Conservation (phyloP, 176 grass and related monocot species). For the Lolium rigidum region DNA sequence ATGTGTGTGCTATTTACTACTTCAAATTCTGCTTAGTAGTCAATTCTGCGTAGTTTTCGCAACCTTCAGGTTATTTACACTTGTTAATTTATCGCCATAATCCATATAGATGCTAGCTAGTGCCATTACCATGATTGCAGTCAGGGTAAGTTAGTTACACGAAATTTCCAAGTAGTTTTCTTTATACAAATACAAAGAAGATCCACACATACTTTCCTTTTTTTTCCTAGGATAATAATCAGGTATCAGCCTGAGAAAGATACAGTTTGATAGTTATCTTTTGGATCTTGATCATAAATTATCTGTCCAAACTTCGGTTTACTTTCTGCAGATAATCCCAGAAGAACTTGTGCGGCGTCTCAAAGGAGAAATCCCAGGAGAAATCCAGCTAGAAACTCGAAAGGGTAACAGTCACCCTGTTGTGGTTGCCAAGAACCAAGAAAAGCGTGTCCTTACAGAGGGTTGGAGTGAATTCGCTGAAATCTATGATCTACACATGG, state of each 20-base stretch:
- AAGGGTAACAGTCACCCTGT: not conserved
- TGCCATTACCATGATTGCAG: not conserved
- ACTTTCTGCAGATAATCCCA: constrained; percentile 17
- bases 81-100: not conserved
- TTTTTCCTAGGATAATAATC: not conserved
- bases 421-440: constrained; percentile 4
- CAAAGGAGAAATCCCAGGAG: not conserved
- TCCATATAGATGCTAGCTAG: too few relatives aligned
- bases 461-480: not conserved
- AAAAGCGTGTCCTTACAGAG: constrained; percentile 1
- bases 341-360: not conserved
- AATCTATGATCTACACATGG: not conserved
- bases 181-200: not conserved
- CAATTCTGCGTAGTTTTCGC: not conserved
- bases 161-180: not conserved
- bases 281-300: not conserved
- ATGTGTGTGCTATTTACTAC: too few relatives aligned
- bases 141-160: not conserved
- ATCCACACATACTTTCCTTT: too few relatives aligned
- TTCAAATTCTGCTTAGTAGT: not conserved
- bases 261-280: not conserved
- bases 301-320: not conserved
- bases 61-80: not conserved
- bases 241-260: not conserved
- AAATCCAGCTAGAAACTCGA: constrained; percentile 8